Conservation (phyloP, 495 filamentous ascomycete species). For the Apiosordaria backusii region DNA sequence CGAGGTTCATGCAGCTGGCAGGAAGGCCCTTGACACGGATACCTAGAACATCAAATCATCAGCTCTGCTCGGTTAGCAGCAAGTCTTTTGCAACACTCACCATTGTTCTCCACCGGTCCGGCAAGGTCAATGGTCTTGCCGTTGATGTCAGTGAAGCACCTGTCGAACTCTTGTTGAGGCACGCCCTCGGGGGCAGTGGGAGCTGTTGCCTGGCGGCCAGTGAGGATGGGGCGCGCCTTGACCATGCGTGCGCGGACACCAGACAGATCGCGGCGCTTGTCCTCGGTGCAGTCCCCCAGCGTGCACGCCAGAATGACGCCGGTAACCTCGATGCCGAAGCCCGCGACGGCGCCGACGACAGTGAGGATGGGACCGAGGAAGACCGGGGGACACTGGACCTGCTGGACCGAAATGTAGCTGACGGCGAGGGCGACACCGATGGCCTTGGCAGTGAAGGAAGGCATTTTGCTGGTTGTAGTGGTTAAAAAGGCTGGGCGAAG, state of each 20-base stretch:
- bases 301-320: background rate
- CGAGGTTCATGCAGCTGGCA: slow-evolving; percentile 2
- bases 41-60: background rate
- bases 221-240: background rate
- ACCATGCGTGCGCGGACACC: background rate
- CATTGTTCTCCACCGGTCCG: background rate
- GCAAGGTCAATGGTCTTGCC: background rate
- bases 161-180: background rate
- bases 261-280: background rate
- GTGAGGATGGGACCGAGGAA: background rate
- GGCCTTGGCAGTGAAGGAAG: background rate
- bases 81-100: background rate
- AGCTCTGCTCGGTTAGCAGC: background rate
- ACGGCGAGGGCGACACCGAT: background rate
- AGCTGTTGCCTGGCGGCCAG: background rate
- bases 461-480: slow-evolving; percentile 2
- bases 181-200: background rate
- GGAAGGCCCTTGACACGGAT: background rate
- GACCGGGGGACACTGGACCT: slow-evolving; percentile 3
- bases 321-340: background rate
- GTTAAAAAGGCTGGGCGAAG: too few species aligned
- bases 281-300: background rate
- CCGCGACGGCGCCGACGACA: background rate
- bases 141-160: background rate
- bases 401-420: background rate